Evolutionary conservation across 2,329 filamentous ascomycete genomes (phyloP), one percentile per base, ranked within the genome.

Genomic region (Beauveria rudraprayagi): DNA sequence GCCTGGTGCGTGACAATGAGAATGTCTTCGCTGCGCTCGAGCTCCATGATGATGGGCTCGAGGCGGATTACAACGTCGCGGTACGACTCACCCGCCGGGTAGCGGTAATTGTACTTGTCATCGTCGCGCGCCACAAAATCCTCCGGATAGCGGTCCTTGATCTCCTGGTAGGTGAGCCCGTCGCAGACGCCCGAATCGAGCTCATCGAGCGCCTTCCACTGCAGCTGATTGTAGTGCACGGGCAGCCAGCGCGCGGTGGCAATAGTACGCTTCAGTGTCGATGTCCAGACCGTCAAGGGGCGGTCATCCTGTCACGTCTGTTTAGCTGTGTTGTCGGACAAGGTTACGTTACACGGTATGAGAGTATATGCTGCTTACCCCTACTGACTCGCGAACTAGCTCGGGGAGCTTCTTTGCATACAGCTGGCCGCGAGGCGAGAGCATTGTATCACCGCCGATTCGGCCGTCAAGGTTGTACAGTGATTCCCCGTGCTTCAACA

Each of bases 31-130:
- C 88, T 91, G 64, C 94, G 86, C 75, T 99, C 94, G 57, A 99
- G 81, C 73, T 99, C 94, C 94, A 99, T 99, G 77, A 99, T 99
- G 76, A 99, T 99, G 64, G 94, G 94, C 72, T 99, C 94, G 0
- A 99, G 86, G 1, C 94, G 91, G 69, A 97, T 97, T 46, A 99
- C 94, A 1, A 99, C 93, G 70, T 99, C 94, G 61, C 93, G 90
- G 74, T 99, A 88, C 63, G 90, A 95, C 77, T 99, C 94, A 59
- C 94, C 94, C 65, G 94, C 94, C 5, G 94, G 88, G 76, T 99
- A 99, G 61, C 94, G 91, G 77, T 99, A 99, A 78, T 99, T 97
- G 84, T 97, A 97, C 76, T 99, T 99, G 80, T 99, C 94, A 67
- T 96, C 91, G 74, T 99, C 94, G 64, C 94, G 91, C 40, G 93